phyloP scores from a whole-genome alignment of 306 rosid species.

The Cucurbita pepo region DNA sequence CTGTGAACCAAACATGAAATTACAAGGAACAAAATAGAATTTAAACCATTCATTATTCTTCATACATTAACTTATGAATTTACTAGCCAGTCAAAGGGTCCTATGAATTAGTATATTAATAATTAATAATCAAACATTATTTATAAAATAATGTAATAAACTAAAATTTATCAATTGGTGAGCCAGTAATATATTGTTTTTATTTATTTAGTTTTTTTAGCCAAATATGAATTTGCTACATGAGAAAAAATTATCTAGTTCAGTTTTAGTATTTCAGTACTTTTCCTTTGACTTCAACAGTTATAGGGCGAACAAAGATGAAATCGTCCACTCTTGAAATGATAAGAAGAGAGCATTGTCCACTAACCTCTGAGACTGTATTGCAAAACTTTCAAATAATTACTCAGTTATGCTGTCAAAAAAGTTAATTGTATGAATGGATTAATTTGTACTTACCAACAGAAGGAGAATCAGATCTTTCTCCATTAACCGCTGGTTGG shows the following conservation, averaged over 20 bases:
- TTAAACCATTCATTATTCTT: not conserved
- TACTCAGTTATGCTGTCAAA: not conserved
- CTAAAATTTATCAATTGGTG: not conserved
- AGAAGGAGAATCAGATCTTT: slow-evolving; percentile 63
- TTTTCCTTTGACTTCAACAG: not conserved
- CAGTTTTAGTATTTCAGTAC: not conserved
- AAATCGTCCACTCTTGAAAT: too few species aligned
- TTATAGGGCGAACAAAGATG: too few species aligned
- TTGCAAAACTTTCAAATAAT: not conserved
- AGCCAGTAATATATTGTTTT: not conserved
- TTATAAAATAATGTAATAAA: not conserved
- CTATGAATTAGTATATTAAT: too few species aligned
- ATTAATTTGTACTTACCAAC: slow-evolving; percentile 47
- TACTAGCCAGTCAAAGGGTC: too few species aligned
- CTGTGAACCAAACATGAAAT: too few species aligned
- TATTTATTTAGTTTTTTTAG: too few species aligned
- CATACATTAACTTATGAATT: not conserved
- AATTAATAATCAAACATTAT: not conserved
- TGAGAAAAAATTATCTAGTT: not conserved
- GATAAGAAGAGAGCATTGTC: too few species aligned
- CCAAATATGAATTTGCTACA: too few species aligned
- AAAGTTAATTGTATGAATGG: not conserved
- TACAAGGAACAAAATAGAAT: not conserved
- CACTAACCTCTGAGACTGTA: too few species aligned
- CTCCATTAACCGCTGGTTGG: slow-evolving; percentile 92